Evolutionary conservation across 192 early-diverging fungal genomes (phyloP).

Genomic region (Backusella liffmaniae): DNA sequence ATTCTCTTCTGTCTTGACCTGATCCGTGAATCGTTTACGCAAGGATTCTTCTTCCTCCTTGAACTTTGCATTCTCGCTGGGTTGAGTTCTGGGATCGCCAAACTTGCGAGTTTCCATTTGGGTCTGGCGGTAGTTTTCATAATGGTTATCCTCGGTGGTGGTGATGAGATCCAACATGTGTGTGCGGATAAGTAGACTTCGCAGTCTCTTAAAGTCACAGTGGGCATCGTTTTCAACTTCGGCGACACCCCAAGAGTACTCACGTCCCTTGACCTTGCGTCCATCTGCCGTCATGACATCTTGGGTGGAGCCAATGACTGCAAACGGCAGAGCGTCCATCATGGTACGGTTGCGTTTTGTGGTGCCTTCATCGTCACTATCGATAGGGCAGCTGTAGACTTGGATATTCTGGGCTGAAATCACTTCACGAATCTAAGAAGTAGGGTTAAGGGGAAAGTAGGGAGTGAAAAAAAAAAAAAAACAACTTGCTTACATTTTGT

Average conservation of each 20-base stretch:
- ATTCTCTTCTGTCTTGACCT: slow-evolving; percentile 94
- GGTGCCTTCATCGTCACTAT: slow-evolving; percentile 83
- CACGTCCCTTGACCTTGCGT: slow-evolving; percentile 88
- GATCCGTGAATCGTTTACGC: slow-evolving; percentile 96
- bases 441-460: slow-evolving; percentile 16
- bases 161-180: slow-evolving; percentile 96
- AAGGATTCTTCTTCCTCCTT: slow-evolving; percentile 98
- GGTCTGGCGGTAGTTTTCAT: slow-evolving; percentile 86
- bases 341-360: slow-evolving; percentile 83
- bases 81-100: slow-evolving; percentile 74
- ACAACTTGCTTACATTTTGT: slow-evolving; percentile 49
- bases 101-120: slow-evolving; percentile 89
- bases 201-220: slow-evolving; percentile 97
- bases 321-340: slow-evolving; percentile 91
- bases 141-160: slow-evolving; percentile 93
- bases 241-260: slow-evolving; percentile 98
- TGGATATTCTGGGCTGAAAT: slow-evolving; percentile 91
- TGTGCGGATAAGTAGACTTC: slow-evolving; percentile 93
- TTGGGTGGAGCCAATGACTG: slow-evolving; percentile 88
- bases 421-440: slow-evolving; percentile 57
- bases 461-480: background rate
- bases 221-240: slow-evolving; percentile 99
- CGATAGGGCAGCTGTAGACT: slow-evolving; percentile 86
- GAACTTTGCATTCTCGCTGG: slow-evolving; percentile 88
- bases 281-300: slow-evolving; percentile 86